These are phyloP conservation scores for Boletus pseudo-olivaceus DNA, from an alignment of 768 basidiomycete species.

Conservation along the genomic window DNA sequence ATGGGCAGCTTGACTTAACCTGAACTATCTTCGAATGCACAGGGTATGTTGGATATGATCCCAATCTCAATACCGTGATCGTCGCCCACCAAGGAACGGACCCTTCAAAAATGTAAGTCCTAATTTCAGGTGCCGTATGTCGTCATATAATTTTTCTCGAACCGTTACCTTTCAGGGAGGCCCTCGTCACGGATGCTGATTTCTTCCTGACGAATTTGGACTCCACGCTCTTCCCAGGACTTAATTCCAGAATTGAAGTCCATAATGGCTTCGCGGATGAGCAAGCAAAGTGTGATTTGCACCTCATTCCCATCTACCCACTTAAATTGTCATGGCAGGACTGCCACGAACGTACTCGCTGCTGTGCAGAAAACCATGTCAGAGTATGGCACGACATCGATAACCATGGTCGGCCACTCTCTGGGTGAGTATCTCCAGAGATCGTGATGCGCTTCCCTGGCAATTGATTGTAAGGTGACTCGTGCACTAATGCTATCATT, in stretches of 20 bases:
- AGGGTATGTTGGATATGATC: constrained; percentile 57
- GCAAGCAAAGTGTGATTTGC: constrained; percentile 40
- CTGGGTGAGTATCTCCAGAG: constrained; percentile 24
- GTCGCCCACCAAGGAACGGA: constrained; percentile 38
- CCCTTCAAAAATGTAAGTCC: constrained; percentile 27
- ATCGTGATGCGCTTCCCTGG: not conserved
- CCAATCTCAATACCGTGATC: constrained; percentile 34
- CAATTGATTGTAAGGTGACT: not conserved
- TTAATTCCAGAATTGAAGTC: constrained; percentile 38
- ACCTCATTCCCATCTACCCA: not conserved
- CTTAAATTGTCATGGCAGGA: constrained; percentile 22
- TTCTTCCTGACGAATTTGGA: constrained; percentile 35
- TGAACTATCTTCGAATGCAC: not conserved
- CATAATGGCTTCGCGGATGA: constrained; percentile 46
- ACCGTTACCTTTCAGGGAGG: constrained; percentile 20
- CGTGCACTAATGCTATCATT: not conserved
- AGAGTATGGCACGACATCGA: constrained; percentile 30
- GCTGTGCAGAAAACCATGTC: constrained; percentile 44
- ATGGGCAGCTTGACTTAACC: not conserved
- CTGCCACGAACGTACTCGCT: constrained; percentile 39
- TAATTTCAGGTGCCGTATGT: not conserved
- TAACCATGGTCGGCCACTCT: constrained; percentile 47
- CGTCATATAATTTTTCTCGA: not conserved
- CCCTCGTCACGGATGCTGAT: constrained; percentile 42
- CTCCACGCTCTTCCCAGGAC: constrained; percentile 47